Evolutionary conservation across 2,329 filamentous ascomycete species (phyloP), one percentile per base, ranked within the genome.

Genomic region (Gaeumannomyces tritici): DNA sequence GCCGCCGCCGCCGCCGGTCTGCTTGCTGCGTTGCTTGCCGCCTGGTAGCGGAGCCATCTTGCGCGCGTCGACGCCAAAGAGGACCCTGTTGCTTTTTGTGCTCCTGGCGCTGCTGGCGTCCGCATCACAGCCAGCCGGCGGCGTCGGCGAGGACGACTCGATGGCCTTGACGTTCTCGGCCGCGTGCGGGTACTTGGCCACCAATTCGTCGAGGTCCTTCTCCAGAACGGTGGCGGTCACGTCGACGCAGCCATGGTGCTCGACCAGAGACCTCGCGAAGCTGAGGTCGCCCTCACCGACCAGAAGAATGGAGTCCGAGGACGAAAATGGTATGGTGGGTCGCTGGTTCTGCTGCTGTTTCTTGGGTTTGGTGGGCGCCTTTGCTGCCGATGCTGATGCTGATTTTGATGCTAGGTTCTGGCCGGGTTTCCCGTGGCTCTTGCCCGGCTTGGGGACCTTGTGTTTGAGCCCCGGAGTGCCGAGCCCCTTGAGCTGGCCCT

Each of bases 241-340:
- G 69, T 86, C 79, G 64, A 77, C 80, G 76, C 86, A 90, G 66
- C 78, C 80, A 75, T 91, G 88, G 69, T 88, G 80, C 61, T 80
- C 74, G 61, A 88, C 79, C 2, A 93, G 79, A 2, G 85, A 87
- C 31, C 82, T 81, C 15, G 89, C 83, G 72, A 92, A 93, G 72
- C 88, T 91, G 70, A 95, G 84, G 74, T 96, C 90, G 66, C 86
- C 90, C 71, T 95, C 90, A 69, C 90, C 90, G 61, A 93, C 76
- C 3, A 93, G 83, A 8, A 95, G 84, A 65, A 93, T 91, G 68
- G 82, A 77, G 67, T 92, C 85, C 68, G 82, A 85, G 54, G 82
- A 76, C 28, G 79, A 73, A 73, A 93, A 93, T 21, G 90, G 90
- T 27, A 93, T 86, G 4, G 77, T 83, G 28, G 80, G 85, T 26